Base-by-base conservation (phyloP, 352 stramenopile genomes). In the Phytophthora fragariaefolia region DNA sequence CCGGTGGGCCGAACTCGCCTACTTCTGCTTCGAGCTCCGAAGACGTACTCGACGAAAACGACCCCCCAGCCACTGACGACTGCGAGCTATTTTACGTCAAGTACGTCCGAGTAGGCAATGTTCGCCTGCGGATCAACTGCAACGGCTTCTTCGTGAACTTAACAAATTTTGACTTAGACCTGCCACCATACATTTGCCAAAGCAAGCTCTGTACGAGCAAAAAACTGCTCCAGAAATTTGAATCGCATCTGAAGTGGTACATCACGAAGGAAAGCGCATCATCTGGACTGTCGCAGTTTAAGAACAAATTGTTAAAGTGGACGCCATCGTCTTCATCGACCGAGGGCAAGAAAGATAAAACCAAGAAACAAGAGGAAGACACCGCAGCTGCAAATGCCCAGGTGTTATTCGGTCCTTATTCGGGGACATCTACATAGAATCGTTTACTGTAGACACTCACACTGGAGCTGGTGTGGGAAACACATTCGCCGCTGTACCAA, bases 121-220 rank as follows among this genome's bases (percentile, higher is more conserved):
- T 96, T 15, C 82, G 85, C 0, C 57, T 94, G 3, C 80, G 82
- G 17, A 91, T 96, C 71, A 92, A 92, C 57, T 94, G 87, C 71
- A 89, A 92, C 56, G 87, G 87, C 0, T 96, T 94, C 63, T 92
- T 93, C 46, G 87, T 96, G 8, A 96, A 93, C 45, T 70, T 96
- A 17, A 93, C 72, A 55, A 74, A 89, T 30, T 93, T 96, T 30
- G 87, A 92, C 55, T 56, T 96, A 13, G 82, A 94, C 36, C 26
- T 96, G 15, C 84, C 85, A 4, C 85, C 83, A 6, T 94, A 91
- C 43, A 71, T 96, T 20, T 93, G 84, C 62, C 85, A 94, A 53
- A 88, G 83, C 59, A 90, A 90, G 58, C 66, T 96, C n/a, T 91
- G 76, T 30, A 94, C 87, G 18, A 90, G 78, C 45, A 92, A 94